These are phyloP conservation scores for Gossypium ekmanianum DNA, from an alignment of 345 rosid genomes.

Conservation along the genomic window DNA sequence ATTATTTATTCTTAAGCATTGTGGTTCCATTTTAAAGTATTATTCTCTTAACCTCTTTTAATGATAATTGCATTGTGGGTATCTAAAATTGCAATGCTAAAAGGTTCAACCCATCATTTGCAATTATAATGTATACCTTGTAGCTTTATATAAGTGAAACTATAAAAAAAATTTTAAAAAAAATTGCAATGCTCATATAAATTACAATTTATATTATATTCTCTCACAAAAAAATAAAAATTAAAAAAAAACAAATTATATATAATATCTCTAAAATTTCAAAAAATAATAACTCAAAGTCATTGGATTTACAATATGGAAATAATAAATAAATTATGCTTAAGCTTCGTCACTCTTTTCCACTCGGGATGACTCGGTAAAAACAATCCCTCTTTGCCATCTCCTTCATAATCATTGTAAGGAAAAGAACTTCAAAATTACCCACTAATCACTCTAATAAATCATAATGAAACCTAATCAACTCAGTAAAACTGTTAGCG, in stretches of 20 bases:
- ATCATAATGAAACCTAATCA: not conserved
- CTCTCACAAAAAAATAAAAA: not conserved
- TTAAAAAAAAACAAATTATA: not conserved
- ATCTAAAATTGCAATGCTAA: too few relatives aligned
- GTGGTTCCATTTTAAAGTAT: too few relatives aligned
- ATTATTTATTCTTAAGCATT: too few relatives aligned
- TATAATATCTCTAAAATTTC: conserved; percentile 13
- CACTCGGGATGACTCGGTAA: conserved; percentile 42
- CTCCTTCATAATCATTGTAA: conserved; percentile 11
- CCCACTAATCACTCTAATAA: not conserved
- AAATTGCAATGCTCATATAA: too few relatives aligned
- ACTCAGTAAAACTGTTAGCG: not conserved
- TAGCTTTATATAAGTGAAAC: too few relatives aligned
- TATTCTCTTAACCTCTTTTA: too few relatives aligned
- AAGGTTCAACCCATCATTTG: too few relatives aligned
- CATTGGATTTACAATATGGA: conserved; percentile 32
- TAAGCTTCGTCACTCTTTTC: not conserved
- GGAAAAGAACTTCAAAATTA: not conserved
- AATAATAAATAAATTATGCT: not conserved
- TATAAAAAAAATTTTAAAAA: too few relatives aligned
- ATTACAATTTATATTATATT: not conserved
- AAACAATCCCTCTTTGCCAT: conserved; percentile 29
- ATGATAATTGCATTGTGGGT: too few relatives aligned
- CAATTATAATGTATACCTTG: too few relatives aligned
- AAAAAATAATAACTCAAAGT: conserved; percentile 22